Percentiles rank a stretch among this genome's conserved stretches.
phyloP scores from a whole-genome alignment of 768 basidiomycete species.

The Mycena haematopus region DNA sequence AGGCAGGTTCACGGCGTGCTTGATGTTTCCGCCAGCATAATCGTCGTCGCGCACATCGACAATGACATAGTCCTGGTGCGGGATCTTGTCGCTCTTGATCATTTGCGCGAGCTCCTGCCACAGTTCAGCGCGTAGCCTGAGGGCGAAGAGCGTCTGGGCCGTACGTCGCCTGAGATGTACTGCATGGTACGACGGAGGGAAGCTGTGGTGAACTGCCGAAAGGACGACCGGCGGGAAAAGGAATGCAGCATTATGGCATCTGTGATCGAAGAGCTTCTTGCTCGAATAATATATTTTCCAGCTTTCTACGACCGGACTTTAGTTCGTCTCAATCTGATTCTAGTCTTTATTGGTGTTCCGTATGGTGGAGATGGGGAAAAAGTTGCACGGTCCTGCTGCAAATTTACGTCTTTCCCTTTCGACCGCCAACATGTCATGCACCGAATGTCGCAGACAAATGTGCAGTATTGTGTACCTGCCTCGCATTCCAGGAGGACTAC shows the following conservation, averaged over 20 bases:
- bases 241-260: background rate
- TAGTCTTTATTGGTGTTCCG: too few relatives aligned
- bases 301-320: too few relatives aligned
- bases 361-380: too few relatives aligned
- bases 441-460: too few relatives aligned
- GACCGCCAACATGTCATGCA: too few relatives aligned
- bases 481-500: too few relatives aligned
- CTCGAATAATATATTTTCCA: too few relatives aligned
- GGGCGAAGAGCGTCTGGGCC: slow-evolving; percentile 19
- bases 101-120: slow-evolving; percentile 70
- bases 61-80: slow-evolving; percentile 72
- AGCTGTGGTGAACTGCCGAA: slow-evolving; percentile 2
- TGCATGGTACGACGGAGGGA: slow-evolving; percentile 25
- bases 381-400: too few relatives aligned
- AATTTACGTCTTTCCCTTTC: too few relatives aligned
- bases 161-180: slow-evolving; percentile 50
- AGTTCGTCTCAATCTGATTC: too few relatives aligned
- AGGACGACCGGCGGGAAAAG: slow-evolving; percentile 2
- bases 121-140: slow-evolving; percentile 10
- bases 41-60: slow-evolving; percentile 90
- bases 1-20: slow-evolving; percentile 65
- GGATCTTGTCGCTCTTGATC: slow-evolving; percentile 68
- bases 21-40: slow-evolving; percentile 80
- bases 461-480: too few relatives aligned
- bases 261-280: too few relatives aligned